phyloP scores from a whole-genome alignment of 805 yeast genomes.

The Metschnikowia cerradonensis region DNA sequence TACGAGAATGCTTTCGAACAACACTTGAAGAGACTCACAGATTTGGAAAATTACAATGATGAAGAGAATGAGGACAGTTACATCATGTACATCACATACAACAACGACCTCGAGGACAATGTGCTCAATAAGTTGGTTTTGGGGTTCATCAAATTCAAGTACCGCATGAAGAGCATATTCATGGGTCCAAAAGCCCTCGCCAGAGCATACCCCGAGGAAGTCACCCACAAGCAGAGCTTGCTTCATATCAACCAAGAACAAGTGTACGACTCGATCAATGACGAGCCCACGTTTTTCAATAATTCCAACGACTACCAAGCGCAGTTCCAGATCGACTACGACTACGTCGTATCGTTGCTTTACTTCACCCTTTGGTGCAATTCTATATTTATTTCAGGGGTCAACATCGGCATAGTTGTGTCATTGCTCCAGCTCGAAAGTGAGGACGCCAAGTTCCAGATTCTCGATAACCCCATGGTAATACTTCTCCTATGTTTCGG shows the following conservation, averaged over 20 bases:
- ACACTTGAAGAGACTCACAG: constrained; percentile 7
- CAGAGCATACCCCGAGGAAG: not conserved
- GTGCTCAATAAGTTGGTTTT: constrained; percentile 20
- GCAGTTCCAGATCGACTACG: constrained; percentile 32
- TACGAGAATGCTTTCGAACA: constrained; percentile 3
- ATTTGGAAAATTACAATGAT: constrained; percentile 15
- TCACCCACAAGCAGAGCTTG: not conserved
- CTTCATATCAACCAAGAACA: constrained; percentile 8
- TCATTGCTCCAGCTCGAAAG: constrained; percentile 24
- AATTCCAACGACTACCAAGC: constrained; percentile 20
- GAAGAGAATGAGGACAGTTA: constrained; percentile 23
- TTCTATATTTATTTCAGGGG: constrained; percentile 36
- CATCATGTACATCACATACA: constrained; percentile 20
- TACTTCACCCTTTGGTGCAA: constrained; percentile 34
- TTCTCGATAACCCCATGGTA: constrained; percentile 32
- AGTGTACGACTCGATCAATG: constrained; percentile 33
- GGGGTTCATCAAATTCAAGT: constrained; percentile 21
- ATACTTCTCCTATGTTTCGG: constrained; percentile 31
- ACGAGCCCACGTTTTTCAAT: constrained; percentile 26
- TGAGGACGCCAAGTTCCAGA: constrained; percentile 22
- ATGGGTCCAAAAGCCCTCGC: constrained; percentile 4
- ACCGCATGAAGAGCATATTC: constrained; percentile 14
- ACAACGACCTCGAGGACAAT: constrained; percentile 18
- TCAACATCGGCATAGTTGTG: constrained; percentile 38
- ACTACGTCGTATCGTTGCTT: constrained; percentile 32